Conservation (phyloP, 148 eudicot species). For the Cornus florida region DNA sequence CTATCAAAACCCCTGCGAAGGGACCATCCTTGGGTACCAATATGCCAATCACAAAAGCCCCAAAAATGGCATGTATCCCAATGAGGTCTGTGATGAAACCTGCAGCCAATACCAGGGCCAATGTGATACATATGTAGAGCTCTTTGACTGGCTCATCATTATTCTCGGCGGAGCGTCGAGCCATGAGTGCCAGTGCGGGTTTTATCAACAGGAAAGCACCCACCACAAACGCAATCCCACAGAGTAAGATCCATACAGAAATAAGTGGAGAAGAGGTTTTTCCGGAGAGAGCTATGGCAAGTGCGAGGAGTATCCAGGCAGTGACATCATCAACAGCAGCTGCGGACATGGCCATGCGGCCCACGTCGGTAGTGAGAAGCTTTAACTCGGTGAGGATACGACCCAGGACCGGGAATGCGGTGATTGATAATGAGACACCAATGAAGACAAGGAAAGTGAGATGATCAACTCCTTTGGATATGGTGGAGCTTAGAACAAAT, state of each 20-base stretch:
- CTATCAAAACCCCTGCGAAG: conserved; percentile 64
- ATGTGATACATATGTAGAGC: conserved; percentile 54
- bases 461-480: conserved; percentile 51
- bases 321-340: conserved; percentile 88
- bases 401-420: conserved; percentile 83
- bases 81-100: conserved; percentile 71
- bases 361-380: conserved; percentile 79
- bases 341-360: conserved; percentile 86
- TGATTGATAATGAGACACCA: conserved; percentile 83
- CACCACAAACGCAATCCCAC: conserved; percentile 46
- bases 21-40: conserved; percentile 79
- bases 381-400: conserved; percentile 84
- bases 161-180: conserved; percentile 42
- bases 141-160: conserved; percentile 71
- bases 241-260: conserved; percentile 67
- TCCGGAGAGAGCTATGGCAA: conserved; percentile 83
- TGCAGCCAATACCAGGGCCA: conserved; percentile 68
- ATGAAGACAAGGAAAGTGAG: conserved; percentile 78
- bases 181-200: conserved; percentile 61
- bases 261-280: conserved; percentile 49
- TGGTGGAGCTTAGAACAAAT: conserved; percentile 53
- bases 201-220: conserved; percentile 44
- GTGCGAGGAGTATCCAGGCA: conserved; percentile 84
- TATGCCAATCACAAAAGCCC: conserved; percentile 79
- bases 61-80: conserved; percentile 86